Base-by-base conservation (phyloP, 108 stramenopile species). In the Phaeodactylum tricornutum region DNA sequence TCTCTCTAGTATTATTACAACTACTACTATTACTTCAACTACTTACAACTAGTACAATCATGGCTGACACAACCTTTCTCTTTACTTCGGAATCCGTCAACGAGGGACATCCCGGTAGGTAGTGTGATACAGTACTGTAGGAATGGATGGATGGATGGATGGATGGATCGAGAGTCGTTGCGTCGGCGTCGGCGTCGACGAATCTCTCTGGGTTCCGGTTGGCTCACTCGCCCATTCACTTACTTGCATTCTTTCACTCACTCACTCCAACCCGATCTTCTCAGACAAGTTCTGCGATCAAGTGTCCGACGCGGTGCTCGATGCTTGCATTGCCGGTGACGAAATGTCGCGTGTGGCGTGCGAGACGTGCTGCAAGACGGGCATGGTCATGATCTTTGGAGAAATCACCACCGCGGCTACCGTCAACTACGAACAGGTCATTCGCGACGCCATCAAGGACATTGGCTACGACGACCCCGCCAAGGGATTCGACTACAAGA, bases 321-420 rank as follows among this genome's bases (percentile, higher is more conserved):
- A 97, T 55, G 96, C 96, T 32, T 95, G 94, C 75, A 59, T 95
- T 53, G 69, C 67, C 55, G 94, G 92, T 49, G 96, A 97, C 53
- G 90, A 91, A 62, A 76, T 76, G 59, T 92, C 93, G 47, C 90
- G 93, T 72, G 96, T 97, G 23, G 96, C 96, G 45, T 97, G 96
- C 71, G 96, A 97, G 69, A 94, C 94, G 49, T 93, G 92, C 75
- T 94, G 92, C 67, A 97, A 97, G 84, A 93, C 93, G 44, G 93
- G 93, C 84, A 97, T 97, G 96, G 93, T 97, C 50, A 97, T 97
- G 96, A 92, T 95, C 53, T 97, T 97, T 64, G 96, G 96, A 42
- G 96, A 97, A 78, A 97, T 97, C 71, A 89, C 92, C 64, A 97
- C 96, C 36, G 63, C 89, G 41, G 86, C 93, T 33, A 92, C 87